Percentiles rank a stretch among this genome's conserved stretches.
phyloP scores from a whole-genome alignment of 495 filamentous ascomycete genomes.

The Chaetomium cochliodes region DNA sequence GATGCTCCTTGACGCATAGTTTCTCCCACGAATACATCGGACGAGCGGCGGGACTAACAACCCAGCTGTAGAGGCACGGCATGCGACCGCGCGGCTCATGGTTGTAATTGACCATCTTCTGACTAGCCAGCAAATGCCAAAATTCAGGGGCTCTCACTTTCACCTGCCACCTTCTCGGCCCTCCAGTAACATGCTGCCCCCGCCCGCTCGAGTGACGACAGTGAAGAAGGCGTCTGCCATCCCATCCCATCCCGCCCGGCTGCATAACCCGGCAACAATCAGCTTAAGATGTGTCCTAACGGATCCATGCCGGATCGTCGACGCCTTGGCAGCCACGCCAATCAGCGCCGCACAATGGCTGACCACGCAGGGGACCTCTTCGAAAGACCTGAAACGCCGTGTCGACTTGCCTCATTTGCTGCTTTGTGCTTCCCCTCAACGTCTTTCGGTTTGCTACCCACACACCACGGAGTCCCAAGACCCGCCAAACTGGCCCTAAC shows the following conservation, averaged over 20 bases:
- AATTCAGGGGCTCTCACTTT: conserved; percentile 12
- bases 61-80: background rate
- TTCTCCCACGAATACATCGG: background rate
- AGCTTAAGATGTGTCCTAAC: conserved; percentile 24
- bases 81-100: conserved; percentile 1
- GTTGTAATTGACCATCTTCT: background rate
- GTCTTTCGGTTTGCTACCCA: background rate
- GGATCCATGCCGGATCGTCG: conserved; percentile 19
- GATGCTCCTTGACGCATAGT: background rate
- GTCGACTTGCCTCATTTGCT: conserved; percentile 19
- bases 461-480: too few species aligned
- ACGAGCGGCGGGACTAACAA: background rate
- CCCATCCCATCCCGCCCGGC: background rate
- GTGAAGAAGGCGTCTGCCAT: conserved; percentile 4
- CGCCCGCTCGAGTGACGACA: conserved; percentile 1
- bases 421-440: background rate
- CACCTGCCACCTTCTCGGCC: background rate
- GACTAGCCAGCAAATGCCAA: background rate
- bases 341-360: conserved; percentile 17
- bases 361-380: conserved; percentile 16
- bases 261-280: conserved; percentile 23
- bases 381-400: conserved; percentile 28
- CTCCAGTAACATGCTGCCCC: background rate
- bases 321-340: conserved; percentile 14
- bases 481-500: too few species aligned